Evolutionary conservation across 2,329 filamentous ascomycete genomes (phyloP).

Genomic region (Fusarium gaditjirri): DNA sequence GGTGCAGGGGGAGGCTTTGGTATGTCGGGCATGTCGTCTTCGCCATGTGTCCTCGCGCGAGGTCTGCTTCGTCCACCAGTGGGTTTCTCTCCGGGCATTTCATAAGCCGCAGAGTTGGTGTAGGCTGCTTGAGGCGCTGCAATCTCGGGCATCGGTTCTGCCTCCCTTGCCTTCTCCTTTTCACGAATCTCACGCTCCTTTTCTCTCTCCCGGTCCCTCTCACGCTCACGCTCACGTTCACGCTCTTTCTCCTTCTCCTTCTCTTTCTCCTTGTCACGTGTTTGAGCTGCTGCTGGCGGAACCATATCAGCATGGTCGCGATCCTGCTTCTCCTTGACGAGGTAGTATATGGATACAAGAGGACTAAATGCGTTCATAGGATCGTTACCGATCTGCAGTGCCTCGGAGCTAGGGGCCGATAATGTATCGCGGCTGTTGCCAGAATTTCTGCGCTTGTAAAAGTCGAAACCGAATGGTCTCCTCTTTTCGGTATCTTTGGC

Average conservation of each 20-base stretch:
- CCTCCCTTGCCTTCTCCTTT: constrained; percentile 51
- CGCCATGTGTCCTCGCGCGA: constrained; percentile 90
- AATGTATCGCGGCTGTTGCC: constrained; percentile 89
- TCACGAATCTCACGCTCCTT: constrained; percentile 41
- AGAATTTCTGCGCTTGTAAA: constrained; percentile 95
- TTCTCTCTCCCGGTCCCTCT: constrained; percentile 25
- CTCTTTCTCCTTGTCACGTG: constrained; percentile 49
- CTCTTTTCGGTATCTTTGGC: constrained; percentile 80
- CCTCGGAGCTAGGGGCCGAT: constrained; percentile 84
- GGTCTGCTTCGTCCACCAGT: constrained; percentile 86
- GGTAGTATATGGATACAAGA: constrained; percentile 91
- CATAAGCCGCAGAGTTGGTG: constrained; percentile 85
- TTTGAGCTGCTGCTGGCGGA: constrained; percentile 59
- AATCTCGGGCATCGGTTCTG: constrained; percentile 74
- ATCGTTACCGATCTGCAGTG: constrained; percentile 82
- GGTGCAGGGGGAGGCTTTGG: constrained; percentile 44
- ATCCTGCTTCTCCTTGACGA: constrained; percentile 94
- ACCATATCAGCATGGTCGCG: constrained; percentile 66
- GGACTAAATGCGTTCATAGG: constrained; percentile 94
- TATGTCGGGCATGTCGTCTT: constrained; percentile 84
- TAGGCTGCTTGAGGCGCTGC: constrained; percentile 85
- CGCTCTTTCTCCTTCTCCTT: constrained; percentile 44
- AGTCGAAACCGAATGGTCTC: constrained; percentile 90
- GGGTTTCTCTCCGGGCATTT: constrained; percentile 88
- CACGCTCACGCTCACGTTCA: constrained; percentile 49